Base-by-base conservation (phyloP, 2,329 filamentous ascomycete species). In the Cladosporium cucumerinum region DNA sequence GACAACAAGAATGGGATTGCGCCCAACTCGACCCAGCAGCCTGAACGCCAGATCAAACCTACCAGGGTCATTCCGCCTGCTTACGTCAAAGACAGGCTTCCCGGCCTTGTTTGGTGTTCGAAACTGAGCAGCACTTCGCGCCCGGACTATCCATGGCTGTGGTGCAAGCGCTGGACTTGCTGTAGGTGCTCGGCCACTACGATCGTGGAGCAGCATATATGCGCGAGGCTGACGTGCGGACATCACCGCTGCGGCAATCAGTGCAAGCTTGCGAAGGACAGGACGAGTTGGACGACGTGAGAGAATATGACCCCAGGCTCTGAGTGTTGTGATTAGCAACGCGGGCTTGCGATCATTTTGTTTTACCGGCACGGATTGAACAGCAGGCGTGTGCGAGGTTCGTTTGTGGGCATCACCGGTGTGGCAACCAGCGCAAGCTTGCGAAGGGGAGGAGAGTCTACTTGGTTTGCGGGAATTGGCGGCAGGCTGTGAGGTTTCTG, bases 151-250 rank as follows among this genome's bases (percentile, higher is more conserved):
- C 57, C 66, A 3, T 72, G 72, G 71, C 61, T 61, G 18, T 64
- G 52, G 57, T 59, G 59, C 11, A 73, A 72, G 59, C 67, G 71
- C 12, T 75, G 73, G 73, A 70, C 66, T 11, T 75, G 73, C 67
- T 74, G 72, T 46, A 21, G 46, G 5, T 75, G 72, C 49, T 21
- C 54, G 2, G 67, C 65, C 4, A 62, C 67, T 30, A 75, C 72
- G 43, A 72, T 74, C 39, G 69, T 72, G 8, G 73, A 75, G 68
- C 70, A 73, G 64, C 65, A 34, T 14, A 65, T 71, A n/a, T 75
- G 73, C 57, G 58, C 69, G 12, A 71, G 68, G 26, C 43, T 73
- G 58, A 55, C 52, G 11, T 75, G 73, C 67, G 62, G 63, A 36
- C 72, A 75, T 63, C 65, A 66, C 66, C 66, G 72, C 43, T 75